Conservation (phyloP, 2,329 filamentous ascomycete species). For the Macrophomina pseudophaseolina region DNA sequence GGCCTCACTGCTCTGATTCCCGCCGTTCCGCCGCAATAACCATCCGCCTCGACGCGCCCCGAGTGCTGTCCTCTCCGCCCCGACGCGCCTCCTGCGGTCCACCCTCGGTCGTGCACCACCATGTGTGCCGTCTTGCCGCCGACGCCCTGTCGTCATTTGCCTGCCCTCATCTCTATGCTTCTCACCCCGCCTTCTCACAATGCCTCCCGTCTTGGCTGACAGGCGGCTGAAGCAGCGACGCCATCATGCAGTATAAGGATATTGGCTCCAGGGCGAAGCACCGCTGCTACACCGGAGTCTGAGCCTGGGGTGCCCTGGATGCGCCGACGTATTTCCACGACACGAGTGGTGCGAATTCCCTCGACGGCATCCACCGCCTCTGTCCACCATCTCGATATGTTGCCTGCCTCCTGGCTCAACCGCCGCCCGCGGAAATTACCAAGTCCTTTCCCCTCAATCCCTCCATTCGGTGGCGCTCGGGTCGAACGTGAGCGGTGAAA, state of each 20-base stretch:
- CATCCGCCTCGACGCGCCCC: not conserved
- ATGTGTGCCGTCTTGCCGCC: not conserved
- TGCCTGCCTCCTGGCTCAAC: not conserved
- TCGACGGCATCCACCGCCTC: conserved; percentile 4
- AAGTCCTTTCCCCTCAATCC: conserved; percentile 3
- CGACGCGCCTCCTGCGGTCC: not conserved
- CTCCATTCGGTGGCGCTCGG: not conserved
- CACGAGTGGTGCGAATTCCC: not conserved
- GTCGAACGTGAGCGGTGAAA: not conserved
- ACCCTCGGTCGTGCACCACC: not conserved
- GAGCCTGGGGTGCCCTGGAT: not conserved
- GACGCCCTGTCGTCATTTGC: not conserved
- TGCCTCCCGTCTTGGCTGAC: conserved; percentile 4
- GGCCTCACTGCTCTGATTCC: not conserved
- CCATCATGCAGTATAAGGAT: not conserved
- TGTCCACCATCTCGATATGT: conserved; percentile 3
- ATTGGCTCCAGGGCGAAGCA: not conserved
- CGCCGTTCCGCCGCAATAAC: not conserved
- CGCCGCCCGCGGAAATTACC: conserved; percentile 13
- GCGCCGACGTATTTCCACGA: no score
- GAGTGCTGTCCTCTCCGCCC: not conserved
- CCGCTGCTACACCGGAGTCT: not conserved
- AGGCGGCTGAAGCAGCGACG: conserved; percentile 7
- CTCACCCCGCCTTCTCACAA: conserved; percentile 1
- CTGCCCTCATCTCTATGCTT: conserved; percentile 14